Evolutionary conservation across 2,329 filamentous ascomycete genomes (phyloP), one percentile per base, ranked within the genome.

Genomic region (Penicillium expansum): DNA sequence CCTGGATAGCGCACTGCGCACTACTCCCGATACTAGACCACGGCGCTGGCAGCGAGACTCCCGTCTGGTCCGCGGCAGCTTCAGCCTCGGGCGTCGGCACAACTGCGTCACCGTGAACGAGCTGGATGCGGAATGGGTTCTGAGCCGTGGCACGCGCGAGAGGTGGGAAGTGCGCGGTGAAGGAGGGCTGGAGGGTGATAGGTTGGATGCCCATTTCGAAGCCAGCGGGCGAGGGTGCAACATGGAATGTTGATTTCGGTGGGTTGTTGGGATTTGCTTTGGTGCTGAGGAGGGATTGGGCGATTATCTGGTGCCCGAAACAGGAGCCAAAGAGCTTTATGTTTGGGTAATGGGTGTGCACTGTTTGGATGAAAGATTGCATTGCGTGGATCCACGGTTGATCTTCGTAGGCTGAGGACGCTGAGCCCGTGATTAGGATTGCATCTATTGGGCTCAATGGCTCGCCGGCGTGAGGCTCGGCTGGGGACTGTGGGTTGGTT

Each of bases 91-190:
- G 49, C 0, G 58, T 56, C 2, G 65, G 55, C 2, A 67, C 58
- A 0, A 74, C 72, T 18, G 62, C 62, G 29, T 75, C 72, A 4
- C 69, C 66, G 47, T 75, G 72, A 8, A 75, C 59, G 22, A 74
- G 58, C 56, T 74, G 72, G 33, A 75, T 57, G 3, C 64, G 63
- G 53, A 74, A 62, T 39, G 61, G 51, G 5, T 38, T 22, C 7
- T 52, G 33, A 1, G 52, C 22, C 5, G 51, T 9, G 0, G 22
- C 43, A 0, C 49, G 51, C 1, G 41, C 48, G 5, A 58, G 66
- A 55, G 43, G 58, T 20, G 53, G 56, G 33, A 50, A 60, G 14
- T 55, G 51, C 11, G 55, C 47, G 1, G 52, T 55, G 38, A 73
- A 72, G 6, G 50, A 35, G 5, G 50, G 52, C 3, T 67, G 39